Evolutionary conservation across 2,329 filamentous ascomycete species (phyloP), one percentile per base, ranked within the genome.

Genomic region (Exophiala calicioides): DNA sequence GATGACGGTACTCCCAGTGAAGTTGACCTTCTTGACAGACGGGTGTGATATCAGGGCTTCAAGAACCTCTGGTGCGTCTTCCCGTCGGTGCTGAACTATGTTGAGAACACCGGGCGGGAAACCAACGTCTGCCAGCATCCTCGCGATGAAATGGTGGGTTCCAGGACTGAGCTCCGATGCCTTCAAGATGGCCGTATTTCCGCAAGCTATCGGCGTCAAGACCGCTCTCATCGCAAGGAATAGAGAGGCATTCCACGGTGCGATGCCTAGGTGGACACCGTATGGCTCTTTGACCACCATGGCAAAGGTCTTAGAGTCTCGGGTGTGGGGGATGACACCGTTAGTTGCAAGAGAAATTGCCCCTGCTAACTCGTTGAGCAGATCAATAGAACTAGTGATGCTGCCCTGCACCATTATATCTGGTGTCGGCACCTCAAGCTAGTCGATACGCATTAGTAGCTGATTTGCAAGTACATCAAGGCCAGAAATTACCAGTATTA

Each of bases 231-330:
- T 55, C 20, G 73, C 74, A 19, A 78, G 65, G 46, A 75, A 70
- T 39, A 68, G 73, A 5, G 75, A 78, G 0, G 77, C 78, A 55
- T 81, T 76, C 88, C 88, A 94, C 7, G 89, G 87, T 2, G 85
- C 86, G 64, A 94, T 89, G 3, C 80, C 83, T 23, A 93, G 70
- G 10, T 90, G 76, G 6, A 91, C 88, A 1, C 89, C 89, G 58
- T 80, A 88, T 0, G 89, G 88, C 66, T 90, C 85, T 62, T 82
- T 84, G 52, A 83, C 68, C 3, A 93, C 70, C 56, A 93, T 71
- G 0, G 82, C 86, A n/a, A n/a, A n/a, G n/a, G n/a, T n/a, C n/a
- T n/a, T n/a, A n/a, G n/a, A n/a, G n/a, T n/a, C n/a, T n/a, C n/a
- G n/a, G n/a, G n/a, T n/a, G n/a, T n/a, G n/a, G n/a, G n/a, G n/a